A percentile compares a stretch with the other conserved stretches of the same genome.
Evolutionary conservation across 2,329 filamentous ascomycete species (phyloP).

Genomic region (Ilyonectria destructans): DNA sequence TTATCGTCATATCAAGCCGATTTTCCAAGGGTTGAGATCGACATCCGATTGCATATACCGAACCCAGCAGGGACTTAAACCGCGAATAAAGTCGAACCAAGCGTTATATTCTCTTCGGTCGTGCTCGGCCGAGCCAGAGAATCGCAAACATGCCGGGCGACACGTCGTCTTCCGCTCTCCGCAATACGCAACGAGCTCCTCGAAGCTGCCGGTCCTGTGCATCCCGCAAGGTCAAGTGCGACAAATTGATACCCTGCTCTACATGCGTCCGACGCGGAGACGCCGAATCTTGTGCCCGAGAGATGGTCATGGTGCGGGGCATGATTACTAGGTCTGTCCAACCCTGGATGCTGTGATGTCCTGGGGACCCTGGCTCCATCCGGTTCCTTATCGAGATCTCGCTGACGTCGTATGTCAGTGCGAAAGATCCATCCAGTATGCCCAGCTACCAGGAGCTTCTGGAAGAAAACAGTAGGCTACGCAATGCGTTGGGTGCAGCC

Average conservation of each 20-base stretch:
- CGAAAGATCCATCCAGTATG: conserved; percentile 21
- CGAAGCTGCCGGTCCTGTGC: conserved; percentile 44
- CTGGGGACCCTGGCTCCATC: conserved; percentile 1
- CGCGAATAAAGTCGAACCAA: too few relatives aligned
- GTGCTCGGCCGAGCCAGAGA: background rate
- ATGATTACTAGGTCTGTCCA: conserved; percentile 27
- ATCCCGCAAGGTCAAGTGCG: conserved; percentile 46
- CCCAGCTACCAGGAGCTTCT: conserved; percentile 30
- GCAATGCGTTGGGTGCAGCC: background rate
- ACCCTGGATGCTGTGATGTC: background rate
- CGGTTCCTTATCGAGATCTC: background rate
- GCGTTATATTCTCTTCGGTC: background rate
- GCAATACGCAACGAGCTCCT: conserved; percentile 45
- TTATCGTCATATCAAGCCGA: background rate
- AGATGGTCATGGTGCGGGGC: conserved; percentile 34
- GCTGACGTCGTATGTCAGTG: conserved; percentile 1
- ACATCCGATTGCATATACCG: background rate
- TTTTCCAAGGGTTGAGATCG: background rate
- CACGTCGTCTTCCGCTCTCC: conserved; percentile 7
- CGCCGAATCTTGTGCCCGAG: conserved; percentile 30
- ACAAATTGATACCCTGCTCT: conserved; percentile 46
- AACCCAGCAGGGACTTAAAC: background rate
- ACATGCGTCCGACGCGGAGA: conserved; percentile 45
- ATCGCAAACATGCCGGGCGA: conserved; percentile 3
- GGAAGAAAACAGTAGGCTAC: conserved; percentile 19